Base-by-base conservation (phyloP, 768 basidiomycete genomes). In the Russula griseocarnosa region DNA sequence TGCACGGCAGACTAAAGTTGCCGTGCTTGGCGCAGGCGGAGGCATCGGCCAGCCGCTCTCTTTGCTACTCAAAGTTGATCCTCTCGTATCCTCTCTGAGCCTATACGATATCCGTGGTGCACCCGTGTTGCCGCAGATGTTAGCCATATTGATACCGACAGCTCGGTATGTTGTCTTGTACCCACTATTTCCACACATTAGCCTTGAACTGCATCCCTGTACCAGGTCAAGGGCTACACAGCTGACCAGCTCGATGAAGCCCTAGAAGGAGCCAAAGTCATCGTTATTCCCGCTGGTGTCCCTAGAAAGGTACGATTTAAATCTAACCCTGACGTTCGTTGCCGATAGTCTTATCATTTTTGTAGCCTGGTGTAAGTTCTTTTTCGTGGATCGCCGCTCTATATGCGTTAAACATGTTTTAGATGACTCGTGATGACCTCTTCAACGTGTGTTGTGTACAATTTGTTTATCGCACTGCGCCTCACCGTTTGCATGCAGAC, bases 21-120 rank as follows among this genome's bases (percentile, higher is more conserved):
- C 91, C 56, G 95, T 99, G 65, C 91, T 97, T 75, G 96, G 96
- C 71, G 97, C 97, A 66, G 96, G 93, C 71, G 96, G 96, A 82
- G 96, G 96, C 77, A 98, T 98, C 76, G 96, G 96, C 75, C 96
- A 98, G 77, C 95, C 96, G 73, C 81, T 98, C 71, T 96, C 94
- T 54, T 79, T 98, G 68, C 82, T 97, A 69, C 86, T 98, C 75
- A 98, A 98, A 83, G 84, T 79, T 69, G 90, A 99, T 81, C 93
- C 93, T 49, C 79, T 94, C 70, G 90, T 97, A 74, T 85, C 85
- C 59, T 84, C 87, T 67, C 79, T 98, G 73, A 89, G 82, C 74
- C 80, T 98, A 69, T 98, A 93, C 79, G 94, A 96, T 81, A 94
- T 96, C 73, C 90, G 93, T 72, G 92, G 93, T 70, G 92, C 94